Conservation (phyloP, 768 basidiomycete genomes). For the Auriscalpium vulgare region DNA sequence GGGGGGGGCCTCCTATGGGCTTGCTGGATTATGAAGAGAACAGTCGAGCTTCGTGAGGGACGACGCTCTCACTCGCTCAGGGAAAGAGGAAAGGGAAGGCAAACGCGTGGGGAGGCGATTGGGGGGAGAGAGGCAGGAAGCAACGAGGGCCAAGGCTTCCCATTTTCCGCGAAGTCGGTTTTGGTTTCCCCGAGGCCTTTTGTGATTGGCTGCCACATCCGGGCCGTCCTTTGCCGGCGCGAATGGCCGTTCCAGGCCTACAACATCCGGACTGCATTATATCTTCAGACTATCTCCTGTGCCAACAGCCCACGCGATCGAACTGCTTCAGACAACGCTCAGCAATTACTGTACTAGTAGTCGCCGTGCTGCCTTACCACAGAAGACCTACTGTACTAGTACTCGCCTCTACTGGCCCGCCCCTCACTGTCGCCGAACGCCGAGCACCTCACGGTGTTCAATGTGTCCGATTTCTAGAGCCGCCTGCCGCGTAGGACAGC, state of each 20-base stretch:
- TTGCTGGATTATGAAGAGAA: neutral
- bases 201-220: constrained; percentile 7
- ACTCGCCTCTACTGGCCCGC: neutral
- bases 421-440: neutral
- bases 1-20: neutral
- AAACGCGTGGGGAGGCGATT: neutral
- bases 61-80: constrained; percentile 20
- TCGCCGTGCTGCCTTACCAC: neutral
- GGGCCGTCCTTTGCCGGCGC: neutral
- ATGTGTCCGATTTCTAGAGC: too few relatives aligned
- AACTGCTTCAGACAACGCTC: neutral
- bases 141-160: neutral
- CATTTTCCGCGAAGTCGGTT: neutral
- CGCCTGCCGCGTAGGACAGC: too few relatives aligned
- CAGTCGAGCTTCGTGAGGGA: constrained; percentile 22
- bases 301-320: too few relatives aligned
- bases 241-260: too few relatives aligned
- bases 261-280: too few relatives aligned
- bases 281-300: too few relatives aligned
- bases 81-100: neutral
- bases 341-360: neutral
- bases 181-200: constrained; percentile 3
- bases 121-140: neutral
- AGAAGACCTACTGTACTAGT: too few relatives aligned
- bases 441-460: too few relatives aligned